Evolutionary conservation across 108 stramenopile genomes (phyloP).

Genomic region (Licmophora abbreviata): DNA sequence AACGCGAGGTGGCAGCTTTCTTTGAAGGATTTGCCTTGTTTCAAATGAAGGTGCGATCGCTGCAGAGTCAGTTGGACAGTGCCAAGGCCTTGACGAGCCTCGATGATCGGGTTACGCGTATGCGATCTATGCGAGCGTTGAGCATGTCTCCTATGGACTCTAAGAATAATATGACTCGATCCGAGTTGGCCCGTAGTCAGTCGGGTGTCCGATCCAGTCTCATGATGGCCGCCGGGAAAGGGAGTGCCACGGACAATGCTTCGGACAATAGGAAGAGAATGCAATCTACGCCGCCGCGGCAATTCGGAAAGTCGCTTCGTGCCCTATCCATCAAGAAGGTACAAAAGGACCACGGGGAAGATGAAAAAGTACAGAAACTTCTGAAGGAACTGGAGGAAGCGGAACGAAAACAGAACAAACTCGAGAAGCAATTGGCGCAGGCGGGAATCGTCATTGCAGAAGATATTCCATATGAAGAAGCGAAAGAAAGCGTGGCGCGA

Average conservation of each 20-base stretch:
- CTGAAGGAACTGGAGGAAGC: slow-evolving; percentile 23
- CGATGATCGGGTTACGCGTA: neutral
- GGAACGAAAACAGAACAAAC: slow-evolving; percentile 12
- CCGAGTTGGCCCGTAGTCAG: neutral
- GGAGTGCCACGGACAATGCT: neutral
- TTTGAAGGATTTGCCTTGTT: slow-evolving; percentile 11
- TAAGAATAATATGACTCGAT: neutral
- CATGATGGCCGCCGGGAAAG: neutral
- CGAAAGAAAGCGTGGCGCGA: slow-evolving; percentile 26
- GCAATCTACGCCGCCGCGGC: too few relatives aligned
- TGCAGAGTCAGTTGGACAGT: slow-evolving; percentile 7
- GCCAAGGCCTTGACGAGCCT: neutral
- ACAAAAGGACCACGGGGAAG: neutral
- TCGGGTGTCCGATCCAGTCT: neutral
- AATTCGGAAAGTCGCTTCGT: slow-evolving; percentile 1
- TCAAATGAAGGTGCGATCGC: slow-evolving; percentile 8
- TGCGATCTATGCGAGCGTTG: neutral
- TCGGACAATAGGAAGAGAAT: too few relatives aligned
- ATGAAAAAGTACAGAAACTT: neutral
- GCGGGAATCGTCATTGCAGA: slow-evolving; percentile 29
- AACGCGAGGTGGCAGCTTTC: slow-evolving; percentile 14
- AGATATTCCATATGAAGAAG: slow-evolving; percentile 47
- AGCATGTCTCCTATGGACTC: neutral
- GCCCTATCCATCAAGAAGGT: neutral
- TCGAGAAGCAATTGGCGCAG: slow-evolving; percentile 18